A percentile compares a stretch with the other conserved stretches of the same genome.
Conservation (phyloP, 192 early-diverging fungal species). For the Podila verticillata region DNA sequence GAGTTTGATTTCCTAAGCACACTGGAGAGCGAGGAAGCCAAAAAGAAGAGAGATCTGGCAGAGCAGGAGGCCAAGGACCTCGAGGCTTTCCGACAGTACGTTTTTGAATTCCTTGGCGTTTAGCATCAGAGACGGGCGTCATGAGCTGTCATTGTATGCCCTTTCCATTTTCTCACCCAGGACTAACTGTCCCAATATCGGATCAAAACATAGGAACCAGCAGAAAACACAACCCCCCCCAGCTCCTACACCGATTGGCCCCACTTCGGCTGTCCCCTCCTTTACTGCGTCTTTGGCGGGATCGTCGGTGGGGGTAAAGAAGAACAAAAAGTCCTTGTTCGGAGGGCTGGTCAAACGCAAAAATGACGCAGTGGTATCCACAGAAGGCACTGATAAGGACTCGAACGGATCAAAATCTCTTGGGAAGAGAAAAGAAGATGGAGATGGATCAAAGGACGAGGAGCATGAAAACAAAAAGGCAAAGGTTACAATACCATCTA, state of each 20-base stretch:
- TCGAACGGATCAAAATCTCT: not conserved
- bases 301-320: not conserved
- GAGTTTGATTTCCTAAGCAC: constrained; percentile 75
- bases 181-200: too few relatives aligned
- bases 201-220: not conserved
- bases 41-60: constrained; percentile 52
- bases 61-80: constrained; percentile 57
- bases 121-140: too few relatives aligned
- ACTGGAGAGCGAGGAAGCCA: constrained; percentile 60
- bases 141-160: too few relatives aligned
- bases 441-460: not conserved
- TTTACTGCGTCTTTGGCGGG: not conserved
- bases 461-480: constrained; percentile 11
- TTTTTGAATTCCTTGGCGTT: not conserved
- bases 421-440: constrained; percentile 22
- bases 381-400: not conserved
- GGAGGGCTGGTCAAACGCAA: constrained; percentile 33
- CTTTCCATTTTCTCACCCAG: too few relatives aligned
- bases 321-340: constrained; percentile 24
- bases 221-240: not conserved
- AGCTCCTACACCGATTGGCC: not conserved
- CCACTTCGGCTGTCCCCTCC: too few relatives aligned
- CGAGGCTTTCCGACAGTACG: constrained; percentile 62
- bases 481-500: not conserved
- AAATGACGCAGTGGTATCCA: not conserved